phyloP scores from a whole-genome alignment of 768 basidiomycete genomes.

The Boletellus emodensis region DNA sequence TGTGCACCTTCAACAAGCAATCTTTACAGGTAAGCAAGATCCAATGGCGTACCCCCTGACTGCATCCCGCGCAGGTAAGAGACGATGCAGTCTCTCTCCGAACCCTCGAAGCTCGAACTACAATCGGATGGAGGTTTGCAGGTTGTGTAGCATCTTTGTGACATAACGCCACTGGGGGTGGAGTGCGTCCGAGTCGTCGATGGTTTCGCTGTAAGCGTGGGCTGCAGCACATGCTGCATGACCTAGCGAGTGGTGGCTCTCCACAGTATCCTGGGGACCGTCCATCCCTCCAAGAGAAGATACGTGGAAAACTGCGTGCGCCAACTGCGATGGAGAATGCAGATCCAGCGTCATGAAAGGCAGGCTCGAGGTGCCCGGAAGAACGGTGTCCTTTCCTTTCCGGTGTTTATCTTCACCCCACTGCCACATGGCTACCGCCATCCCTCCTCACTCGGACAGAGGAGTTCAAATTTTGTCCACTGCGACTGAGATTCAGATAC shows the following conservation, averaged over 20 bases:
- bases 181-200: neutral
- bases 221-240: constrained; percentile 3
- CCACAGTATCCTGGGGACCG: no score
- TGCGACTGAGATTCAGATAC: no score
- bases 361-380: no score
- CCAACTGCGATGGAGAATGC: no score
- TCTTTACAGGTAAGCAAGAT: neutral
- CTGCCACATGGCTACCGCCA: no score
- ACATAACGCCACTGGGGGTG: constrained; percentile 2
- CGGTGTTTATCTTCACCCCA: no score
- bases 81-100: neutral
- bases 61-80: constrained; percentile 1
- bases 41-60: neutral
- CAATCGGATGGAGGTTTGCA: neutral
- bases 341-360: no score
- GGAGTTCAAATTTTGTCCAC: no score
- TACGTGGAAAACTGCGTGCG: no score
- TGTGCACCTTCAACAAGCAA: constrained; percentile 23
- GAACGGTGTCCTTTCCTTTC: no score
- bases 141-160: constrained; percentile 2
- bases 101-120: neutral
- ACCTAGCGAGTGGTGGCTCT: neutral
- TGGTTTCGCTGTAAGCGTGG: neutral
- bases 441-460: no score
- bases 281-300: no score